Conservation (phyloP, 768 basidiomycete genomes). For the Hericium rajendrae region DNA sequence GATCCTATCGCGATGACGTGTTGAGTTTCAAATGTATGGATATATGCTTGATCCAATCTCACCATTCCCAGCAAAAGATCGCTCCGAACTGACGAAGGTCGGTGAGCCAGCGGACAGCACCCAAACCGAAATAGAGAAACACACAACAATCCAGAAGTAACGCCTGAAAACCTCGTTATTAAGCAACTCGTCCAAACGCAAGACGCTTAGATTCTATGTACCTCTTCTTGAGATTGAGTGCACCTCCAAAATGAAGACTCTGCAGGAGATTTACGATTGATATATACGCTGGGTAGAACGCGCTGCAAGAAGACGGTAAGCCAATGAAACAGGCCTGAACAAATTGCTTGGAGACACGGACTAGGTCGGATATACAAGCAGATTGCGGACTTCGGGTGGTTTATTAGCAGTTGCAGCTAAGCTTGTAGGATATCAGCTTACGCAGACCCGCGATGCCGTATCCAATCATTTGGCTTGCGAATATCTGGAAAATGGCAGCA, state of each 20-base stretch:
- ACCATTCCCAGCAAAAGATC: constrained; percentile 39
- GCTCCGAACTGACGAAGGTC: constrained; percentile 25
- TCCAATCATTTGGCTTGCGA: constrained; percentile 35
- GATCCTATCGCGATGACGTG: constrained; percentile 14
- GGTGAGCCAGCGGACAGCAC: not conserved
- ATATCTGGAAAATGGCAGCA: constrained; percentile 46
- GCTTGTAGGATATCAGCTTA: constrained; percentile 8
- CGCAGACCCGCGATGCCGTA: constrained; percentile 23
- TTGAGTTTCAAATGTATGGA: not conserved
- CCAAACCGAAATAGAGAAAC: constrained; percentile 3
- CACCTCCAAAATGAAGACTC: constrained; percentile 40
- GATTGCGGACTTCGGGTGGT: constrained; percentile 13
- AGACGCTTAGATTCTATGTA: not conserved
- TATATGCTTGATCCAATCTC: not conserved
- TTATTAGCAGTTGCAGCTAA: not conserved
- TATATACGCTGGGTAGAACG: constrained; percentile 43
- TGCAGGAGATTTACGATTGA: constrained; percentile 44
- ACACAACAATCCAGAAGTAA: constrained; percentile 47
- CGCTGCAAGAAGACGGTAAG: constrained; percentile 13
- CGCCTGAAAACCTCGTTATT: constrained; percentile 12
- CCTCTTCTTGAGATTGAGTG: constrained; percentile 40
- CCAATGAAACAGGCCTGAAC: not conserved
- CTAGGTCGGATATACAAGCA: constrained; percentile 46
- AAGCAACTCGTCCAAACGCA: not conserved
- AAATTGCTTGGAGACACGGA: constrained; percentile 14